These are phyloP conservation scores for Brassica hybrid DNA, from an alignment of 441 rosid species.

Conservation along the genomic window DNA sequence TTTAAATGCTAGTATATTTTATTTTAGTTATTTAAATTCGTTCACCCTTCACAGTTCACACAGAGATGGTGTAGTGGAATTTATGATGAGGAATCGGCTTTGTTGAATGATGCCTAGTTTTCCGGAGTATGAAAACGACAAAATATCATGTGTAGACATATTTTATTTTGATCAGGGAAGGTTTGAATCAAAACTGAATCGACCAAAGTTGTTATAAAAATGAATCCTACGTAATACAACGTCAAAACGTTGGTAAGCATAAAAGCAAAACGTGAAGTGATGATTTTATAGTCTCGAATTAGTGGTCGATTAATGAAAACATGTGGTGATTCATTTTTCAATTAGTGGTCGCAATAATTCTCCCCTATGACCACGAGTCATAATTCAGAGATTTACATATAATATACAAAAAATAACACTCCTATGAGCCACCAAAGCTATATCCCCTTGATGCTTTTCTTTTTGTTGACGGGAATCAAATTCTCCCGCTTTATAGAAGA, in stretches of 20 bases:
- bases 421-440: constrained; percentile 35
- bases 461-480: constrained; percentile 41
- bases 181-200: constrained; percentile 12
- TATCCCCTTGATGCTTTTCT: constrained; percentile 35
- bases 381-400: constrained; percentile 34
- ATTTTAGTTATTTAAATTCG: constrained; percentile 8
- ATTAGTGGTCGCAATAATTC: constrained; percentile 41
- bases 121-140: constrained; percentile 41
- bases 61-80: constrained; percentile 25
- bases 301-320: constrained; percentile 32
- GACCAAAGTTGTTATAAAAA: background rate
- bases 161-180: background rate
- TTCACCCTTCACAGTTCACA: constrained; percentile 8
- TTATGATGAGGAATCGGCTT: constrained; percentile 28
- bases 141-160: too few relatives aligned
- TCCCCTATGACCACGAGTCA: constrained; percentile 27
- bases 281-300: background rate
- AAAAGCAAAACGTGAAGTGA: constrained; percentile 26
- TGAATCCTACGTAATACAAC: constrained; percentile 18
- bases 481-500: constrained; percentile 31
- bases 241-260: constrained; percentile 18
- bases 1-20: constrained; percentile 17
- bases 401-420: background rate
- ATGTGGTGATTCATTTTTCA: constrained; percentile 18
- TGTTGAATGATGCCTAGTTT: constrained; percentile 37